A percentile compares a stretch with the other conserved stretches of the same genome.
phyloP scores from a whole-genome alignment of 345 rosid genomes.

The Pistacia integerrima region DNA sequence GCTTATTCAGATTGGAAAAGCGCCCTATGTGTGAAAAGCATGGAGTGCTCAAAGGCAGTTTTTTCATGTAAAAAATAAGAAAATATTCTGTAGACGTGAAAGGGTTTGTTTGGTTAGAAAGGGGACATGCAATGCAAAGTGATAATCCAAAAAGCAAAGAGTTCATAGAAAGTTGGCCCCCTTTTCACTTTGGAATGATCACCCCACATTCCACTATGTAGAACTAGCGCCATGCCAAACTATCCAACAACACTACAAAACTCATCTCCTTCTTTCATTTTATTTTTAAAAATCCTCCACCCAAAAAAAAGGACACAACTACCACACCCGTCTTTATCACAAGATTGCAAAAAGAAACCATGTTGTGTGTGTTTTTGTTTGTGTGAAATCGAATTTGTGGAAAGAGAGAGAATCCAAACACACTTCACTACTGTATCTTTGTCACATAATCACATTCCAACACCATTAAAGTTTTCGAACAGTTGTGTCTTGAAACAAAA shows the following conservation, averaged over 20 bases:
- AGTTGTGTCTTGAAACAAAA: background rate
- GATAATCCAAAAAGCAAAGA: conserved; percentile 20
- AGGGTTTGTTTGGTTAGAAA: conserved; percentile 18
- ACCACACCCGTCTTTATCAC: conserved; percentile 22
- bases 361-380: background rate
- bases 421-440: background rate
- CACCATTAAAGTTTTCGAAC: background rate
- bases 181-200: conserved; percentile 43
- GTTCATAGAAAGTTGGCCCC: conserved; percentile 38
- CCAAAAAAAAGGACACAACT: background rate
- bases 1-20: background rate
- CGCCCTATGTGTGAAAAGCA: background rate
- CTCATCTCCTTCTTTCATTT: conserved; percentile 12
- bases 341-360: conserved; percentile 19
- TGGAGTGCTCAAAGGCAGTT: background rate
- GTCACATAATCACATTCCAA: background rate
- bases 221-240: conserved; percentile 22
- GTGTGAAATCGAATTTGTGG: conserved; percentile 8
- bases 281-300: background rate
- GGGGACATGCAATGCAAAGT: conserved; percentile 41
- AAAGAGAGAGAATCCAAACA: background rate
- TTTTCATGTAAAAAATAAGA: conserved; percentile 9
- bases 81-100: conserved; percentile 27
- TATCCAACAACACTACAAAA: conserved; percentile 14
- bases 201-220: conserved; percentile 15